Percentiles rank a stretch among this genome's conserved stretches.
Evolutionary conservation across 306 rosid genomes (phyloP).

Genomic region (Fragaria ananassa): DNA sequence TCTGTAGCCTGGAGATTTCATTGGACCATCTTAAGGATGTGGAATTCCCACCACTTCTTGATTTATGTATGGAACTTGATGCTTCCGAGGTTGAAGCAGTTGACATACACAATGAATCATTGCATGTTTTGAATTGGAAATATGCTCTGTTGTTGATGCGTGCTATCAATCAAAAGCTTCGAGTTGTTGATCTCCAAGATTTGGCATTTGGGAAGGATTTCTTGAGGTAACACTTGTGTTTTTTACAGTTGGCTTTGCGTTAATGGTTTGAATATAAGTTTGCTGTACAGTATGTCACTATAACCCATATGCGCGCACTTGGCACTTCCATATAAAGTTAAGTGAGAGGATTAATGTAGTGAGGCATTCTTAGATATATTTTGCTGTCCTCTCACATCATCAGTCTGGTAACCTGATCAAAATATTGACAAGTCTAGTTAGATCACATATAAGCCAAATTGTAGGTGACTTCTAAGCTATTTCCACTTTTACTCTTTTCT

Average conservation of each 20-base stretch:
- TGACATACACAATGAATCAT: constrained; percentile 53
- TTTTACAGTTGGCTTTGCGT: constrained; percentile 25
- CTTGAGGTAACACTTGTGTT: constrained; percentile 49
- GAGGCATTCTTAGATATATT: not conserved
- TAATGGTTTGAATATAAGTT: constrained; percentile 4
- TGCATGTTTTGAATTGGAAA: constrained; percentile 53
- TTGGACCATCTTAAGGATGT: constrained; percentile 58
- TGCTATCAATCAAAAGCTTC: constrained; percentile 66
- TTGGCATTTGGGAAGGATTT: constrained; percentile 58
- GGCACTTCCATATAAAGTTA: not conserved
- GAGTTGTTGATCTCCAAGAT: constrained; percentile 68
- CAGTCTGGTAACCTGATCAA: not conserved
- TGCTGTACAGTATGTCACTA: not conserved
- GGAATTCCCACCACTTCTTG: constrained; percentile 68
- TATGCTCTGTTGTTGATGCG: constrained; percentile 66
- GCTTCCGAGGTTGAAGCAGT: constrained; percentile 65
- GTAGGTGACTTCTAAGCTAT: not conserved
- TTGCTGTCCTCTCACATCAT: not conserved
- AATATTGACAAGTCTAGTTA: not conserved
- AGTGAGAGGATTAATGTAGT: not conserved
- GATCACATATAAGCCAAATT: not conserved
- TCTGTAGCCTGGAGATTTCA: constrained; percentile 54
- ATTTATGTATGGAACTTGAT: constrained; percentile 50
- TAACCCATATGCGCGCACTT: not conserved
- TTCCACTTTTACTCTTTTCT: not conserved